Evolutionary conservation across 495 filamentous ascomycete genomes (phyloP).

Genomic region (Glarea lozoyensis): DNA sequence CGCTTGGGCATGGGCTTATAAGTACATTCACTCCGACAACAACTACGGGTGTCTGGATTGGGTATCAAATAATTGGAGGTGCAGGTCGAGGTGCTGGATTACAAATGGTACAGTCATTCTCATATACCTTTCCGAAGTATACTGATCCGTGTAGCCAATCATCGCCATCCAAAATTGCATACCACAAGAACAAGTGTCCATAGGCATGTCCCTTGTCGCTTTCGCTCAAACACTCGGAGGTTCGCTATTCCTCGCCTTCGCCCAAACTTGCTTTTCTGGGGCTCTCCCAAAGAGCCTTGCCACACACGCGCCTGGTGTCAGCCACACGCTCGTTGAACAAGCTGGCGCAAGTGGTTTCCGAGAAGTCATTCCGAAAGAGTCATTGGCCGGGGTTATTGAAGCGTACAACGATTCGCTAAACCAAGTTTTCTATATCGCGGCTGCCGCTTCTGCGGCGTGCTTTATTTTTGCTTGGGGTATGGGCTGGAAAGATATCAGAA

Average conservation of each 20-base stretch:
- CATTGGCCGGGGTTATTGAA: constrained; percentile 43
- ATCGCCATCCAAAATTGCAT: constrained; percentile 28
- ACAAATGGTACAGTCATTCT: constrained; percentile 6
- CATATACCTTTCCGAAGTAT: constrained; percentile 3
- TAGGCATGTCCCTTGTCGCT: constrained; percentile 23
- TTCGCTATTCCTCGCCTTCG: constrained; percentile 29
- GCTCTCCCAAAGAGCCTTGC: constrained; percentile 25
- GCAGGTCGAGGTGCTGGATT: background rate
- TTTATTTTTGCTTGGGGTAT: constrained; percentile 50
- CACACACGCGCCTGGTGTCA: constrained; percentile 28
- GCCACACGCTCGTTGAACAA: constrained; percentile 28
- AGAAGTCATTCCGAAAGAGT: constrained; percentile 29
- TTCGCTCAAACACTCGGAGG: constrained; percentile 27
- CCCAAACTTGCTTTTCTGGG: constrained; percentile 37
- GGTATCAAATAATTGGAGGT: constrained; percentile 8
- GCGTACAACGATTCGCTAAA: constrained; percentile 65
- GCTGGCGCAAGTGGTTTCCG: constrained; percentile 43
- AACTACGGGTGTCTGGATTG: constrained; percentile 12
- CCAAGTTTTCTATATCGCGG: constrained; percentile 55
- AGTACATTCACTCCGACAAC: constrained; percentile 17
- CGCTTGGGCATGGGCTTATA: constrained; percentile 26
- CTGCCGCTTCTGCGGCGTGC: constrained; percentile 51
- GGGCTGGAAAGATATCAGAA: constrained; percentile 75
- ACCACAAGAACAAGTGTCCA: constrained; percentile 18
- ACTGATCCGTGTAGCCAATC: constrained; percentile 16